Base-by-base conservation (phyloP, 2,329 filamentous ascomycete species). In the Exserohilum rostratum region DNA sequence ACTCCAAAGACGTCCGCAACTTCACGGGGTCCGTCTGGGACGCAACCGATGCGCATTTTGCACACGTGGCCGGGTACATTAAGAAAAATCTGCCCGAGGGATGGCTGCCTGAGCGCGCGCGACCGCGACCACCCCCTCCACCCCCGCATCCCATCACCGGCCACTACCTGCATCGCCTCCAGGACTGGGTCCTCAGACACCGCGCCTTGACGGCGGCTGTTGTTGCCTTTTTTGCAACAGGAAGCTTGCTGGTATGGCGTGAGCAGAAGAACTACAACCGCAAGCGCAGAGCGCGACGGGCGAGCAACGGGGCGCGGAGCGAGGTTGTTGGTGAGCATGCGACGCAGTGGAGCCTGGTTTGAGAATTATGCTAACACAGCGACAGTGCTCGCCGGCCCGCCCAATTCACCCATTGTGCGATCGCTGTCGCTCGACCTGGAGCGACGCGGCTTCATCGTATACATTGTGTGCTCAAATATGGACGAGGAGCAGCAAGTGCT, bases 361-460 rank as follows among this genome's bases (percentile, higher is more conserved):
- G 35, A 35, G 10, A 27, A 39, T n/a, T 6, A 40, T 40, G 39
- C 56, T 65, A 44, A 67, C 55, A 34, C 31, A 33, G n/a, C n/a
- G 17, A 80, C 87, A 72, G 90, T 98, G 25, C 84, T 98, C 58
- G 92, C 92, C 18, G 93, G 93, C n/a, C 92, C 91, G 17, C 90
- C 91, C 2, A 86, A 88, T 45, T 87, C 96, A 67, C 90, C 93
- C 13, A 82, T 97, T 69, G 93, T 91, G 6, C 89, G 88, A 68
- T 91, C 91, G 10, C 80, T 98, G 49, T 87, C 91, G 2, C 78
- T 93, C 43, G 95, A 99, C 70, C 81, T 99, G 63, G 95, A 98
- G 77, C 83, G 92, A 55, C 86, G 92, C 61, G 95, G 95, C 4
- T 98, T 96, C 74, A 90, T 98, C 57, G 91, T 98, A 51, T 99